Base-by-base conservation (phyloP, 257 asterid genomes). In the Lithospermum erythrorhizon region DNA sequence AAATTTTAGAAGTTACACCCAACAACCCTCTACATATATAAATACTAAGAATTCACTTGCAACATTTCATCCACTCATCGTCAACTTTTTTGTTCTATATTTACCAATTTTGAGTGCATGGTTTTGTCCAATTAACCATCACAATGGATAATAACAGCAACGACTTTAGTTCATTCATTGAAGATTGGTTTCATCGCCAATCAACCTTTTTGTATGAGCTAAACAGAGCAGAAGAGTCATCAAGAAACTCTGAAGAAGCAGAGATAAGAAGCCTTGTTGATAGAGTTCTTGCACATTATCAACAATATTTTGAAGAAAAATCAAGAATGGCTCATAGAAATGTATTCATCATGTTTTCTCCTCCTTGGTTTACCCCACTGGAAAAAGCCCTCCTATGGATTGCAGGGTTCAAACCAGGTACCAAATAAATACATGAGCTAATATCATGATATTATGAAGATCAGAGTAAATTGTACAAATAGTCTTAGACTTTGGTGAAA, bases 301-400 rank as follows among this genome's bases (percentile, higher is more conserved):
- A 76, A 14, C 74, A 76, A 29, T 76, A 75, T 64, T 79, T 67
- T 57, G 56, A 62, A 1, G 76, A 78, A 60, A 84, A 82, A 25
- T 72, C 89, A 29, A 64, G 62, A 65, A 75, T 76, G 72, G 79
- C 78, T 19, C 65, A 47, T 8, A 63, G 61, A 14, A 78, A 82
- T 20, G 79, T 72, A 4, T 74, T 80, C 9, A 61, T 68, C 3
- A 41, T 74, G 67, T 61, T 82, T 4, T 77, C 84, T 1, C 80
- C 86, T 30, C 64, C 83, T 14, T 84, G 94, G 89, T 75, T 82
- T 14, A 73, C 70, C 30, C 69, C 83, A 4, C 59, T 84, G 53
- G 94, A 84, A 66, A 76, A 72, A 8, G 55, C 78, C 5, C 53
- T 72, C 45, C 76, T 79, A 1, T 84, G 94, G 94, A 53, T 78